Percentiles rank a stretch among this genome's conserved stretches.
Evolutionary conservation across 176 grass and related monocot genomes (phyloP).

Genomic region (Oryza australiensis): DNA sequence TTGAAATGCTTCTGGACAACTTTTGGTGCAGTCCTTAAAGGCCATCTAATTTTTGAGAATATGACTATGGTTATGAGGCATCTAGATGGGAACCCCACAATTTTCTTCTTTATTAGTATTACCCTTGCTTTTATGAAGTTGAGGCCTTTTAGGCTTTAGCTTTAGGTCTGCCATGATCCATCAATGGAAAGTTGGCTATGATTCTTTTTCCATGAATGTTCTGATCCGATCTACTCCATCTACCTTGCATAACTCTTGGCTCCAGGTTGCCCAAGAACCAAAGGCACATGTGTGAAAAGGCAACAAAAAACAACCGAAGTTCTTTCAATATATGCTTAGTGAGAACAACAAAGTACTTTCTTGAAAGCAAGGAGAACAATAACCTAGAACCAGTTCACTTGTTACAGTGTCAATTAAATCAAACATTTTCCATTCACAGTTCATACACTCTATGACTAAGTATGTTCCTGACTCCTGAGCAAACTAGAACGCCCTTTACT

Average conservation of each 20-base stretch:
- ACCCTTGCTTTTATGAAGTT: constrained; percentile 30
- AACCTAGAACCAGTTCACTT: constrained; percentile 7
- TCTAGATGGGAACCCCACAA: constrained; percentile 20
- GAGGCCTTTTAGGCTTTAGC: constrained; percentile 27
- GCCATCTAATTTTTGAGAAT: neutral
- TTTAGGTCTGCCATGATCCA: constrained; percentile 62
- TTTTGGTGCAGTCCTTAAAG: neutral
- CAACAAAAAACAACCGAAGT: neutral
- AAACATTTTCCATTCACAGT: neutral
- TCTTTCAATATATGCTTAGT: neutral
- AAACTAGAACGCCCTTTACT: neutral
- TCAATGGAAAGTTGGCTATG: constrained; percentile 42
- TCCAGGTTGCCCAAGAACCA: constrained; percentile 13
- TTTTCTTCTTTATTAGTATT: neutral
- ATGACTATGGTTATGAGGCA: neutral
- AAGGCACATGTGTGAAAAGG: constrained; percentile 25
- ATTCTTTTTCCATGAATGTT: constrained; percentile 45
- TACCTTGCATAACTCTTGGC: constrained; percentile 34
- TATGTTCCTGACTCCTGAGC: neutral
- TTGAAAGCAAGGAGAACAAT: neutral
- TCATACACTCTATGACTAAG: neutral
- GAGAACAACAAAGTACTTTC: neutral
- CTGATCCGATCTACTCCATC: constrained; percentile 44
- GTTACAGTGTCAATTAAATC: neutral
- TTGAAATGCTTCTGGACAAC: neutral